Evolutionary conservation across 1,284 basidiomycete genomes (phyloP).

Genomic region (Sporisorium iseilematis-ciliati): DNA sequence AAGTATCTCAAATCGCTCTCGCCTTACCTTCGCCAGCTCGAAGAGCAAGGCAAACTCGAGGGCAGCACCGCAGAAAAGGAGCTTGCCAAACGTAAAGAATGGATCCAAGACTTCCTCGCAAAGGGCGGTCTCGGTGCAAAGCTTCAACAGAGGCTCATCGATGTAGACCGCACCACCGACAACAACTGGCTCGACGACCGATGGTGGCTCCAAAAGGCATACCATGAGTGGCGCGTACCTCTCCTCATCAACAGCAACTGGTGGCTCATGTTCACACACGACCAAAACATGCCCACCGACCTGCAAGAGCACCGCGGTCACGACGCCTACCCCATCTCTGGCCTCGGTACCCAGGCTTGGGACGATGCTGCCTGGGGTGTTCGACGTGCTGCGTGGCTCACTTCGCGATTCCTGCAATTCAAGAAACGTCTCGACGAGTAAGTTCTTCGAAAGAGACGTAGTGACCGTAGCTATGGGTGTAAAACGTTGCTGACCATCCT

Average conservation of each 20-base stretch:
- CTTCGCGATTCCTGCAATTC: slow-evolving; percentile 82
- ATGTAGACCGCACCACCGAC: slow-evolving; percentile 85
- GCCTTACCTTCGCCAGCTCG: slow-evolving; percentile 78
- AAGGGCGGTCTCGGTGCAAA: slow-evolving; percentile 77
- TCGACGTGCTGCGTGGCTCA: slow-evolving; percentile 85
- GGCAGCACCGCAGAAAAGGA: slow-evolving; percentile 75
- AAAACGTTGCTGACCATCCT: slow-evolving; percentile 10
- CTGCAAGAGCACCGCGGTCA: slow-evolving; percentile 58
- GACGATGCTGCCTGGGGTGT: slow-evolving; percentile 80
- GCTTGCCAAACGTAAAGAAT: slow-evolving; percentile 76
- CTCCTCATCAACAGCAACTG: slow-evolving; percentile 94
- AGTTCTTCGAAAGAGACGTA: slow-evolving; percentile 25
- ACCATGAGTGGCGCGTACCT: slow-evolving; percentile 89
- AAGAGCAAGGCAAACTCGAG: slow-evolving; percentile 73
- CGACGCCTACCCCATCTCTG: slow-evolving; percentile 58
- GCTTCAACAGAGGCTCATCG: slow-evolving; percentile 84
- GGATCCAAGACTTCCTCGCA: slow-evolving; percentile 80
- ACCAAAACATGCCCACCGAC: slow-evolving; percentile 71
- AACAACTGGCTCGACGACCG: slow-evolving; percentile 97
- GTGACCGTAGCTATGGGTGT: too few species aligned
- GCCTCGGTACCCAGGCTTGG: slow-evolving; percentile 59
- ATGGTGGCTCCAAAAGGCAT: slow-evolving; percentile 90
- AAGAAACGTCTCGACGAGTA: slow-evolving; percentile 78
- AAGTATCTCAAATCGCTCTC: slow-evolving; percentile 83
- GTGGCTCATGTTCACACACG: slow-evolving; percentile 87